Evolutionary conservation across 23 red algal species (phyloP), one percentile per base, ranked within the genome.

Genomic region (Gracilaria caudata): DNA sequence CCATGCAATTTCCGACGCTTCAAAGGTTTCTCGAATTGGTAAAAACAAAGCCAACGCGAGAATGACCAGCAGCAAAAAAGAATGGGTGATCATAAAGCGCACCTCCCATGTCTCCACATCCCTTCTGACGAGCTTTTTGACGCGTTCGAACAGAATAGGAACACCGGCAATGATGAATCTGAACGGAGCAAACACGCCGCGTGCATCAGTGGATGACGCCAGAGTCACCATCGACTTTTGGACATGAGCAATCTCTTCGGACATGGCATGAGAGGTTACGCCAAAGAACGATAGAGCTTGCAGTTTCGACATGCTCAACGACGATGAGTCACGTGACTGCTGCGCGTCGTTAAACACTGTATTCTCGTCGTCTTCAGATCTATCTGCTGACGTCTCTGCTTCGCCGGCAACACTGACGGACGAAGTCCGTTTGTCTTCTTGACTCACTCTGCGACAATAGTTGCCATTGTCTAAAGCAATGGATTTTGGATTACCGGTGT

Each of bases 1-100:
- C 90, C 90, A 93, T n/a, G 90, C 90, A 43, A 87, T 78, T 58
- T 93, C 90, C 36, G 71, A 46, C 14, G 68, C 49, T 57, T 85
- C 64, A 68, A 93, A 86, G 0, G 17, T 68, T 19, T 68, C 26
- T 35, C 49, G 63, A 24, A 77, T 19, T 4, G 79, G 55, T 17
- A 86, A 51, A 45, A 85, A 85, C 26, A 93, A 30, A 4, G 74
- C 60, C 30, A 93, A 38, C 13, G 90, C 90, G n/a, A 93, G 75
- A 14, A 93, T 86, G 56, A 58, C 57, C 11, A 71, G 44, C 70
- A 86, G 68, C 40, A 93, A 16, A 37, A 79, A 51, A 9, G 77
- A 76, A 78, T 93, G 87, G 21, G 87, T 91, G 29, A 81, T 57
- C 11, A 64, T 53, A 68, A 91, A 91, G 20, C 66, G 66, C 47